A percentile compares a stretch with the other conserved stretches of the same genome.
Evolutionary conservation across 805 yeast species (phyloP).

Genomic region (Suhomyces prunicola): DNA sequence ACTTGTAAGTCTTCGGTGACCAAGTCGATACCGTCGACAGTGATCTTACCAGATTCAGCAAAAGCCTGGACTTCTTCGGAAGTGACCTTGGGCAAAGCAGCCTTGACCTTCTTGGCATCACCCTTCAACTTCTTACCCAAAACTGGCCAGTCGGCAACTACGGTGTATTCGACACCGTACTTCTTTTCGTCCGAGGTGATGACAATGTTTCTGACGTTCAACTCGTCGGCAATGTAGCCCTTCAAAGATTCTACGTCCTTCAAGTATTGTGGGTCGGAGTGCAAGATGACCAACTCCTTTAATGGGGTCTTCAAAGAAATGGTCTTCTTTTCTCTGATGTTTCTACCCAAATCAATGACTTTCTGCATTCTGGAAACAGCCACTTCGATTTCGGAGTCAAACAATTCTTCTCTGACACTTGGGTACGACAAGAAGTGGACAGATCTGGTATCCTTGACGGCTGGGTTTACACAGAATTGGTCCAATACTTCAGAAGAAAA

Average conservation of each 20-base stretch:
- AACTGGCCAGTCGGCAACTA: conserved; percentile 98
- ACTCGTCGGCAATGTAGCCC: conserved; percentile 81
- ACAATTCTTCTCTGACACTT: conserved; percentile 70
- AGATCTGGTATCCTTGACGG: conserved; percentile 63
- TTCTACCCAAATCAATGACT: conserved; percentile 94
- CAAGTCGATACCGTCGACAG: conserved; percentile 86
- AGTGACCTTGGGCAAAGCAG: conserved; percentile 78
- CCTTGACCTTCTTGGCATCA: conserved; percentile 92
- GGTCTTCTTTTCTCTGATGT: conserved; percentile 91
- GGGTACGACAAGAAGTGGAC: conserved; percentile 96
- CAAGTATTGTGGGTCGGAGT: conserved; percentile 71
- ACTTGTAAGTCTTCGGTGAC: conserved; percentile 87
- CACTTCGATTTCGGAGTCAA: conserved; percentile 77
- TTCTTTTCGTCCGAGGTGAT: conserved; percentile 88
- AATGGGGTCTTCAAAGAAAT: conserved; percentile 95
- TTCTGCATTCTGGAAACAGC: conserved; percentile 95
- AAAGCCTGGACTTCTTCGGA: conserved; percentile 81
- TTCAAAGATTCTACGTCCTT: conserved; percentile 75
- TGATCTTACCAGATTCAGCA: conserved; percentile 66
- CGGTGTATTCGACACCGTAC: conserved; percentile 88
- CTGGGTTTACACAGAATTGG: conserved; percentile 35
- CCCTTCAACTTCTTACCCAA: conserved; percentile 95
- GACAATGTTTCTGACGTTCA: conserved; percentile 83
- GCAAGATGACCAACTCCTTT: conserved; percentile 80
- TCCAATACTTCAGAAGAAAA: conserved; percentile 59